Percentiles rank a stretch among this genome's conserved stretches.
These are phyloP conservation scores for Ilex aquifolium DNA, from an alignment of 257 asterid species.

Conservation along the genomic window DNA sequence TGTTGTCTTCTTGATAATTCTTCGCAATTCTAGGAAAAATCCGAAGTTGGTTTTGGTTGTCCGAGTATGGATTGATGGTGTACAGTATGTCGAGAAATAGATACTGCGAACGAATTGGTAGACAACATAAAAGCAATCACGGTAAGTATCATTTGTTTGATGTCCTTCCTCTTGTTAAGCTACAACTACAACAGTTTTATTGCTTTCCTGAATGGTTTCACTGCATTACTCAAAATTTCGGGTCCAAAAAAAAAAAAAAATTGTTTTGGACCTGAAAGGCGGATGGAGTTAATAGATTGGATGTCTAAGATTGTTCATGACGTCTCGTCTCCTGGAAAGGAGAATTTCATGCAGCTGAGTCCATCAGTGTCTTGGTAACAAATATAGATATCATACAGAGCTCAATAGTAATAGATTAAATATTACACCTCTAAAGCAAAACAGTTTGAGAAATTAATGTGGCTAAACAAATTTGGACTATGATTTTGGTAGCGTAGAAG, in stretches of 20 bases:
- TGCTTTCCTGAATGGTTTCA: not conserved
- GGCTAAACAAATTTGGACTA: no score
- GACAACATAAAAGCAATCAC: constrained; percentile 95
- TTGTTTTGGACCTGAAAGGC: not conserved
- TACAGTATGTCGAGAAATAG: constrained; percentile 91
- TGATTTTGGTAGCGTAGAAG: no score
- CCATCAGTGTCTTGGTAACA: no score
- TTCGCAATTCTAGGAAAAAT: constrained; percentile 53
- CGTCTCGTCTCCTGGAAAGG: no score
- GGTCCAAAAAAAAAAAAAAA: not conserved
- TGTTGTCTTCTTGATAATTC: constrained; percentile 9
- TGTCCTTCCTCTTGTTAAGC: not conserved
- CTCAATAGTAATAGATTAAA: no score
- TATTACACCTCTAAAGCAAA: no score
- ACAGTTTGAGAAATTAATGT: no score
- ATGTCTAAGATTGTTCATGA: no score
- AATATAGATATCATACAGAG: no score
- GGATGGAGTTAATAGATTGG: not conserved
- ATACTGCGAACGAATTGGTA: constrained; percentile 91
- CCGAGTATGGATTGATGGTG: constrained; percentile 80
- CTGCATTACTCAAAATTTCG: not conserved
- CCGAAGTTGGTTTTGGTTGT: constrained; percentile 92
- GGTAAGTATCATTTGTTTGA: constrained; percentile 35
- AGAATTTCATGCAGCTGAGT: no score
- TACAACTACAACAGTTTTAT: not conserved